Conservation (phyloP, 148 eudicot genomes). For the Persicaria maculosa region DNA sequence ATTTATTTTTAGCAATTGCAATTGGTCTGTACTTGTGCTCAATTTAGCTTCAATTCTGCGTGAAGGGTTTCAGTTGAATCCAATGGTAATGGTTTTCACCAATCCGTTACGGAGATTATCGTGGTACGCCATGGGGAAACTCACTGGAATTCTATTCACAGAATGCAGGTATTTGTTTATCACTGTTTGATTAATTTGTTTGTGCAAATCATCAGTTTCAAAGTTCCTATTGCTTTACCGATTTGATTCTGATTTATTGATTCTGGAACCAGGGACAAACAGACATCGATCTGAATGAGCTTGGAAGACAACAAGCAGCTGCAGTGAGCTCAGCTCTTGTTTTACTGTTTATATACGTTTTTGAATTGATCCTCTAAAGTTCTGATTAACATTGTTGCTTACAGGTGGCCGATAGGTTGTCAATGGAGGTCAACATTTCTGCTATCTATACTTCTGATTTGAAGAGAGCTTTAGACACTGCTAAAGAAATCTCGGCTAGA, state of each 20-base stretch:
- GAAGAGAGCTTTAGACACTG: constrained; percentile 73
- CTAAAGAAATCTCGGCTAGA: constrained; percentile 55
- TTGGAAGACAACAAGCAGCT: constrained; percentile 74
- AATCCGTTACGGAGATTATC: constrained; percentile 33
- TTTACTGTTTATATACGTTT: not conserved
- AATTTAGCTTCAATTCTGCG: not conserved
- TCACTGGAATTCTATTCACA: constrained; percentile 64
- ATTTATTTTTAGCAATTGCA: not conserved
- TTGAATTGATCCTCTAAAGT: constrained; percentile 3
- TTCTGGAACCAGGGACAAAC: constrained; percentile 51
- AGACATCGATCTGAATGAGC: constrained; percentile 77
- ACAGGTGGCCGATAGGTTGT: constrained; percentile 66
- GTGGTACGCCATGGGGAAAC: constrained; percentile 64
- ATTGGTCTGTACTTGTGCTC: not conserved
- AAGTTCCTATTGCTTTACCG: not conserved
- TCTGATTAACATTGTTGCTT: constrained; percentile 13
- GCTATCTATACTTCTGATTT: constrained; percentile 77
- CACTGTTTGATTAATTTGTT: not conserved
- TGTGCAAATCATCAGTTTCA: not conserved
- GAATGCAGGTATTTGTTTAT: constrained; percentile 46
- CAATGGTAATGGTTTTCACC: constrained; percentile 10
- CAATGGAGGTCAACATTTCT: constrained; percentile 58
- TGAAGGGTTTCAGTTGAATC: constrained; percentile 18
- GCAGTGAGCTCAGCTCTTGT: constrained; percentile 40
- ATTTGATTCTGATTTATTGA: not conserved